These are phyloP conservation scores for Clitopilus passeckerianus DNA, from an alignment of 768 basidiomycete genomes.

Conservation along the genomic window DNA sequence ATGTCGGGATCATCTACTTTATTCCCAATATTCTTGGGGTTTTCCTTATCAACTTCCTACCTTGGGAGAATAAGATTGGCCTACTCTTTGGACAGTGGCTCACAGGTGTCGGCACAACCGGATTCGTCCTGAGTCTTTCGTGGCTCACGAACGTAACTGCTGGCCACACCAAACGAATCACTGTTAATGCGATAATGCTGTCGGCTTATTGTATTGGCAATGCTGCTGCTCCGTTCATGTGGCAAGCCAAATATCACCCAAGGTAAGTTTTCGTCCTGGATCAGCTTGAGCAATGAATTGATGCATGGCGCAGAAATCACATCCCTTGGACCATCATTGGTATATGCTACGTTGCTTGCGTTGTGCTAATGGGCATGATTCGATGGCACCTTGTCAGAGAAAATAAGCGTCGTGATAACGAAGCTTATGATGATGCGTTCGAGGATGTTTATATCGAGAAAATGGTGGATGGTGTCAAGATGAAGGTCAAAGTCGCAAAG, in stretches of 20 bases:
- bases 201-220: constrained; percentile 65
- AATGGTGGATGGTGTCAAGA: constrained; percentile 52
- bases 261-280: constrained; percentile 23
- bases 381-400: constrained; percentile 51
- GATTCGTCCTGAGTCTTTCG: constrained; percentile 54
- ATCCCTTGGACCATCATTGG: constrained; percentile 78
- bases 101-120: constrained; percentile 26
- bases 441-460: constrained; percentile 61
- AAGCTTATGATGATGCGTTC: constrained; percentile 45
- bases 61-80: constrained; percentile 62
- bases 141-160: constrained; percentile 66
- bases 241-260: constrained; percentile 63
- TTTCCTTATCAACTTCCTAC: constrained; percentile 58
- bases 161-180: constrained; percentile 70
- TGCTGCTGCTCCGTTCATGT: constrained; percentile 73
- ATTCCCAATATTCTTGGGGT: constrained; percentile 63
- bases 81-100: constrained; percentile 55
- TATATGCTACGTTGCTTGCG: constrained; percentile 53
- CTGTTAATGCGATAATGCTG: constrained; percentile 69
- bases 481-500: constrained; percentile 61
- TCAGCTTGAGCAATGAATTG: background rate
- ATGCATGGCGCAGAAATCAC: constrained; percentile 42
- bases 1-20: constrained; percentile 54
- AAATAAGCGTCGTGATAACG: constrained; percentile 60
- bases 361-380: constrained; percentile 40